Percentiles rank a stretch among this genome's conserved stretches.
Evolutionary conservation across 225 moss, liverwort and hornwort genomes (phyloP).

Genomic region (Polytrichum commune): DNA sequence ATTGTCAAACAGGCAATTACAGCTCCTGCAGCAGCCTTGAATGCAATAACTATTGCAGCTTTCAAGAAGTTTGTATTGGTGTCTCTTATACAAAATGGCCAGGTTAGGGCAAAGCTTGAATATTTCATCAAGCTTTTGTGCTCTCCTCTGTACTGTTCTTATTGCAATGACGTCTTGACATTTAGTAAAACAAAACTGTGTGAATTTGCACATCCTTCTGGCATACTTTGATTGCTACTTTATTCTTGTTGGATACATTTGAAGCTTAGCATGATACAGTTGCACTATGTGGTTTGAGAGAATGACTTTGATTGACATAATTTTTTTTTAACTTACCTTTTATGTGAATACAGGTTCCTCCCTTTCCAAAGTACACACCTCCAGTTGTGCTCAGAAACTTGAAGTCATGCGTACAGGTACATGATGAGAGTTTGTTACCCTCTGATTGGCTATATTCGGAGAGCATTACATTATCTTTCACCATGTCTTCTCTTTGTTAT

Average conservation of each 20-base stretch:
- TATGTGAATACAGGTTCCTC: constrained; percentile 68
- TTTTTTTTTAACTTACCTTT: background rate
- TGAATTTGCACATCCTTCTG: background rate
- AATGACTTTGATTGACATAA: background rate
- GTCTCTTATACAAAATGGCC: constrained; percentile 89
- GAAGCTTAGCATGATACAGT: too few relatives aligned
- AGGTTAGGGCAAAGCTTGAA: constrained; percentile 45
- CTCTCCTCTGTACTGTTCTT: too few relatives aligned
- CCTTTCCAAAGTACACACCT: constrained; percentile 96
- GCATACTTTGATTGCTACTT: background rate
- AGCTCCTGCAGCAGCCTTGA: constrained; percentile 84
- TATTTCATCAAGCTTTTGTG: too few relatives aligned
- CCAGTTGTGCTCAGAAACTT: constrained; percentile 83
- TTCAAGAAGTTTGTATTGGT: constrained; percentile 97
- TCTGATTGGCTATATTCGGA: too few relatives aligned
- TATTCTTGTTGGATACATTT: too few relatives aligned
- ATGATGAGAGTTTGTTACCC: too few relatives aligned
- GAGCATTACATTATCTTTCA: too few relatives aligned
- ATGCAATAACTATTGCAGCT: constrained; percentile 98
- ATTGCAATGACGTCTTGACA: too few relatives aligned
- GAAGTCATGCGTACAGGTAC: constrained; percentile 95
- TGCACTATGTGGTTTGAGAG: background rate
- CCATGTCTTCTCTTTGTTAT: too few relatives aligned
- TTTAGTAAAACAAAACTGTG: background rate
- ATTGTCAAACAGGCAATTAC: constrained; percentile 69